A percentile compares a stretch with the other conserved stretches of the same genome.
These are phyloP conservation scores for Populus alba DNA, from an alignment of 345 rosid species.

Conservation along the genomic window DNA sequence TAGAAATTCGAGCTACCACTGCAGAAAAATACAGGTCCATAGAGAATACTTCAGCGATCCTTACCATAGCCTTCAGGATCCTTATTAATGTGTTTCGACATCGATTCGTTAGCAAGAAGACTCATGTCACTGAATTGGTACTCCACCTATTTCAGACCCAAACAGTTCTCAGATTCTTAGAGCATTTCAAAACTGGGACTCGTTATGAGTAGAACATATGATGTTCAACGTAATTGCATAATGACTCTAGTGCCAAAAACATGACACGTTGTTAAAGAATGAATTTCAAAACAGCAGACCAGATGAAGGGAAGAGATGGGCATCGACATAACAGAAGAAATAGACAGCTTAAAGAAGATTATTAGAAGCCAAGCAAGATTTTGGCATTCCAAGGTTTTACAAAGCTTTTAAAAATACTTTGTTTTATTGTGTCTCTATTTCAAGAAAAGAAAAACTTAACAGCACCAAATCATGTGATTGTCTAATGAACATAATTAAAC, in stretches of 20 bases:
- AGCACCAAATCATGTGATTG: background rate
- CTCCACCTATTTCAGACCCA: constrained; percentile 55
- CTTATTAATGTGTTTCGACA: constrained; percentile 73
- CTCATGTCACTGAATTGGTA: constrained; percentile 90
- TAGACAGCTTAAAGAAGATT: background rate
- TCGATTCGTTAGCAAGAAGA: constrained; percentile 81
- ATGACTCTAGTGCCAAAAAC: background rate
- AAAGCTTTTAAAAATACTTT: too few relatives aligned
- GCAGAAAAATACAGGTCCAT: background rate
- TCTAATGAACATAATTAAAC: background rate
- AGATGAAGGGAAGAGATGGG: background rate
- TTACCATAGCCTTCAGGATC: constrained; percentile 93
- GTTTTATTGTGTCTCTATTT: background rate
- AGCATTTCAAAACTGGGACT: background rate
- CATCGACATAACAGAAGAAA: background rate
- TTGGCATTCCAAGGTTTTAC: too few relatives aligned
- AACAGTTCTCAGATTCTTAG: constrained; percentile 4
- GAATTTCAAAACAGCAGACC: background rate
- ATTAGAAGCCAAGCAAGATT: background rate
- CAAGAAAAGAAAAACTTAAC: background rate
- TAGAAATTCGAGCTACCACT: background rate
- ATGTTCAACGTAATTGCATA: background rate
- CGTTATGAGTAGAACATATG: background rate
- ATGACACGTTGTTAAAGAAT: background rate
- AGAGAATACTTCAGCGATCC: constrained; percentile 11